Percentiles rank a stretch among this genome's conserved stretches.
Conservation (phyloP, 805 yeast species). For the Metschnikowia chrysomelidarum region DNA sequence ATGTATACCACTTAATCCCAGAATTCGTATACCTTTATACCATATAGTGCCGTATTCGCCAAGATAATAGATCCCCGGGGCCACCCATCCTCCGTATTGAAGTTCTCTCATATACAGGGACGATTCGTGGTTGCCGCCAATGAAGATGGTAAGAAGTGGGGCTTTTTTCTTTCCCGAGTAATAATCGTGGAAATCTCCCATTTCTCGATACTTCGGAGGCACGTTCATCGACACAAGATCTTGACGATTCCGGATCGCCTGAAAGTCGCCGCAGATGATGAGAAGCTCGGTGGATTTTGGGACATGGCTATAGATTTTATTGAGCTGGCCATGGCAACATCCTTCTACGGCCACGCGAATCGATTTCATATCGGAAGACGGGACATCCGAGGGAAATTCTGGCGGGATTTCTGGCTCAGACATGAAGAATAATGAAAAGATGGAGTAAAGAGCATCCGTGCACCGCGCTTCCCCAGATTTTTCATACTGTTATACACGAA, state of each 20-base stretch:
- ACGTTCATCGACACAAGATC: conserved; percentile 74
- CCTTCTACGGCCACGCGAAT: conserved; percentile 72
- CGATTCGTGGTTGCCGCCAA: conserved; percentile 96
- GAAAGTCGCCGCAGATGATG: conserved; percentile 89
- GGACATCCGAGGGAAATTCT: neutral
- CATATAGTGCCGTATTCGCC: conserved; percentile 76
- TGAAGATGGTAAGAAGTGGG: conserved; percentile 74
- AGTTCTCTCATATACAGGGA: conserved; percentile 73
- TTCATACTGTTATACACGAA: too few species aligned
- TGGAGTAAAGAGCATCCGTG: too few species aligned
- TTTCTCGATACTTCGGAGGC: conserved; percentile 68
- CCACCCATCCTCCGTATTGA: conserved; percentile 89
- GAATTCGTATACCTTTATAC: conserved; percentile 73
- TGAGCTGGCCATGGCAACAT: conserved; percentile 83
- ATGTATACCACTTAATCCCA: conserved; percentile 84
- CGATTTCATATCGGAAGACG: conserved; percentile 2
- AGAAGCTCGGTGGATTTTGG: conserved; percentile 36
- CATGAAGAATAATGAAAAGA: neutral
- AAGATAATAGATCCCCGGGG: conserved; percentile 79
- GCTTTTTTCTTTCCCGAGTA: conserved; percentile 60
- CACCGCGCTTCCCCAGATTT: too few species aligned
- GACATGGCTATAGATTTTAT: conserved; percentile 47
- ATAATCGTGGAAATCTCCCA: conserved; percentile 82
- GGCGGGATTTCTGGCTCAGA: neutral
- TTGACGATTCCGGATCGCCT: conserved; percentile 60